Percentiles rank a stretch among this genome's conserved stretches.
Evolutionary conservation across 257 asterid species (phyloP).

Genomic region (Petunia secreta): DNA sequence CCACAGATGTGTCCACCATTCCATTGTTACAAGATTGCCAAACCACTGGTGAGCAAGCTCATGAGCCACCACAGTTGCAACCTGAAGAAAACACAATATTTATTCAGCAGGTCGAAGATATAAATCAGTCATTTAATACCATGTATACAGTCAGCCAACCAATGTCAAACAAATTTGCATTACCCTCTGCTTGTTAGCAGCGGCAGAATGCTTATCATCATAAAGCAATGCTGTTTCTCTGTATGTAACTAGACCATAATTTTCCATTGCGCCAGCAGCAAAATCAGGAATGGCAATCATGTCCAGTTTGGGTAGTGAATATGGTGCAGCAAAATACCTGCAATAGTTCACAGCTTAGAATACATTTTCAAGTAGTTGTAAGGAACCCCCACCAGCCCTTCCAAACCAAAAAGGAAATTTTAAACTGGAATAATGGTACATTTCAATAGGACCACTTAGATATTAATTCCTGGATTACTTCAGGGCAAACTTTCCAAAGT

Average conservation of each 20-base stretch:
- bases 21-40: slow-evolving; percentile 99
- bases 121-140: slow-evolving; percentile 12
- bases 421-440: not conserved
- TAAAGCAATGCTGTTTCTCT: slow-evolving; percentile 90
- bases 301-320: slow-evolving; percentile 91
- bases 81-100: slow-evolving; percentile 50
- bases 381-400: not conserved
- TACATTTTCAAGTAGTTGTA: slow-evolving; percentile 21
- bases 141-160: slow-evolving; percentile 11
- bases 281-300: slow-evolving; percentile 98
- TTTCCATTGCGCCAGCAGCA: slow-evolving; percentile 99
- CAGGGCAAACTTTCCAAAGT: not conserved
- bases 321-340: slow-evolving; percentile 91
- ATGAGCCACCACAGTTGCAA: slow-evolving; percentile 93
- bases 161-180: slow-evolving; percentile 29
- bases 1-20: slow-evolving; percentile 99
- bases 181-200: slow-evolving; percentile 97
- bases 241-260: slow-evolving; percentile 93
- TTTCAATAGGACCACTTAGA: slow-evolving; percentile 1
- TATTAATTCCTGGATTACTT: not conserved
- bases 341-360: slow-evolving; percentile 2
- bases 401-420: not conserved
- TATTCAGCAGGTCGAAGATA: slow-evolving; percentile 15
- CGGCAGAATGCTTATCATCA: slow-evolving; percentile 97
- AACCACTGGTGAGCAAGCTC: slow-evolving; percentile 99